Evolutionary conservation across 371 early-diverging fungal species (phyloP), one percentile per base, ranked within the genome.

Genomic region (Apophysomyces elegans): DNA sequence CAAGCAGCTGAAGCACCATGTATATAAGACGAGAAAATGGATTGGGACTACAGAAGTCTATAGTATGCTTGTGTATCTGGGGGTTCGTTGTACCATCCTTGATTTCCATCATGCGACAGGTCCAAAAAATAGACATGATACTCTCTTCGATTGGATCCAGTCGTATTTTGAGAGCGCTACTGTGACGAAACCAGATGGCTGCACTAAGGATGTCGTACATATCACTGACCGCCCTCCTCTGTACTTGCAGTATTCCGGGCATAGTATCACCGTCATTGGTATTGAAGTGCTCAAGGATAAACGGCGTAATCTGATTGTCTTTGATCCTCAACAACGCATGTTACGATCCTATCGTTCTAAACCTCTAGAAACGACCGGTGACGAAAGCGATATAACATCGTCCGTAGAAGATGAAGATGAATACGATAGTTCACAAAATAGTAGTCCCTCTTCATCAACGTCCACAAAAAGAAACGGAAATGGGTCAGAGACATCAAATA

Each of bases 41-140:
- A 92, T 93, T 68, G 93, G 93, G 0, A 84, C 92, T 0, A 89
- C 91, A 1, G 93, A 93, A 63, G 88, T 87, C 0, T 90, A 87
- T 70, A 80, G 84, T 1, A 76, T 91, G 16, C 68, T 93, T 36
- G 78, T 79, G 3, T 89, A 86, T 26, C 68, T 90, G 1, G 90
- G 90, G 11, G 74, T 91, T 37, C 84, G 83, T 0, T 78, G 85
- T 7, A 84, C 78, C 7, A 81, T 91, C 32, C 78, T 88, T 37
- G 92, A 91, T 46, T 91, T 93, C 60, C 90, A 89, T 65, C 73
- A 72, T 14, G 84, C 88, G n/a, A 82, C 88, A 0, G 90, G 89
- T 0, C 80, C 86, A 1, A 69, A 83, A 21, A 72, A 81, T 13
- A 64, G 82, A 11, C 91, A 91, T 58, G 85, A 88, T 12, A 79